Base-by-base conservation (phyloP, 1,284 basidiomycete genomes). In the Rhodotorula mucilaginosa region DNA sequence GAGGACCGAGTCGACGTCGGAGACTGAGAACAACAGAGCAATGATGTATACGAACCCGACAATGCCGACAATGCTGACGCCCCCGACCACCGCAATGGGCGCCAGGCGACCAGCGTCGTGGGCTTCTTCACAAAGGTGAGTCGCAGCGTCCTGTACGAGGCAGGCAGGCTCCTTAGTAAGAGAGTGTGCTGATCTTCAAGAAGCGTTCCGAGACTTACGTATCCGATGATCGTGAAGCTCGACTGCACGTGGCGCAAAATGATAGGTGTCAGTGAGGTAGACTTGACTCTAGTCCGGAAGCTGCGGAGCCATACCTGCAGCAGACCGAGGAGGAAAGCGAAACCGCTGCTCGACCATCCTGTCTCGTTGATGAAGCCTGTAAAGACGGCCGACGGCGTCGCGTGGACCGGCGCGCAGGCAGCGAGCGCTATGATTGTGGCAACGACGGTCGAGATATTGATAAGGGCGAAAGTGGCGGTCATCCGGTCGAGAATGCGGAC, bases 391-490 rank as follows among this genome's bases (percentile, higher is more conserved):
- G 61, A 64, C 16, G 71, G 67, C 13, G 49, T 52, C 8, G 19
- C 10, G 23, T 72, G 65, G 58, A 67, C 64, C 2, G 71, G 71
- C 0, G 71, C 59, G 47, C 64, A 68, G 3, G 51, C 67, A 12
- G 71, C 67, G 59, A 72, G 64, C 1, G 71, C 71, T 29, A 72
- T 64, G 54, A 72, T 69, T 5, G 67, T 72, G 0, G 71, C 71
- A 5, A 69, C 10, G 23, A 69, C 67, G n/a, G 51, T 26, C 1
- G 47, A 26, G 39, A 72, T 57, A 52, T 68, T 68, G 61, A 72
- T 47, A 26, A 68, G 7, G 5, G 71, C 71, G n/a, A 68, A 68
- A 5, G 49, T 21, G 7, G 63, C 59, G 4, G 67, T 69, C 44
- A 54, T 39, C 0, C 44, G 46, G 61, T 72, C 71, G 47, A 72